Evolutionary conservation across 495 filamentous ascomycete species (phyloP), one percentile per base, ranked within the genome.

Genomic region (Aspergillus diversus): DNA sequence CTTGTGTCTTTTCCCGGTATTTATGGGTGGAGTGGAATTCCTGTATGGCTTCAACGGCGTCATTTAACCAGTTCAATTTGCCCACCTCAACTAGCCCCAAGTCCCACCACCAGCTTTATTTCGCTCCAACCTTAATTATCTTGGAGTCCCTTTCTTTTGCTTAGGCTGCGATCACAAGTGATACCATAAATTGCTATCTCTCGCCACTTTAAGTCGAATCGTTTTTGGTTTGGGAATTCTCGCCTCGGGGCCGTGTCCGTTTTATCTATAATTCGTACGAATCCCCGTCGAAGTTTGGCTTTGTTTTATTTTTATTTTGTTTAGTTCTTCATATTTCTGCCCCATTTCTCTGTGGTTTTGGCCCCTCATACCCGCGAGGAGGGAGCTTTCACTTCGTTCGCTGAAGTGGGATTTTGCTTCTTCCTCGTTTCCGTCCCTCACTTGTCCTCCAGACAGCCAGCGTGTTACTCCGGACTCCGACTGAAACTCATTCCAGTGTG

Each of bases 21-120:
- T 62, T 43, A 39, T 61, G 59, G 50, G 13, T 49, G 32, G 57
- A 35, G 58, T 60, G 57, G 55, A 9, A 39, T 54, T 59, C 50
- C 51, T 65, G 62, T 55, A 65, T 65, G 64, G 53, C 64, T 62
- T 62, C 64, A 66, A 42, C 59, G 52, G 57, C 55, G 42, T 54
- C 61, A 50, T 59, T 42, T 47, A 47, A 59, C 47, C 34, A 42
- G 37, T 34, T 60, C 58, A 47, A 57, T 37, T 53, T 59, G 57
- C 58, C 51, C 63, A 37, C 57, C 47, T 50, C 52, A 56, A 61
- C 50, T 55, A 48, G 21, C 15, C 27, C 53, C 31, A 51, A 48
- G 48, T 48, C 43, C 52, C 60, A 57, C 64, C 54, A 57, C 56
- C 61, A 47, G 39, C 54, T 31, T 27, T 27, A 27, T 27, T 51